phyloP scores from a whole-genome alignment of 108 stramenopile species.

The Fragilaria radians region DNA sequence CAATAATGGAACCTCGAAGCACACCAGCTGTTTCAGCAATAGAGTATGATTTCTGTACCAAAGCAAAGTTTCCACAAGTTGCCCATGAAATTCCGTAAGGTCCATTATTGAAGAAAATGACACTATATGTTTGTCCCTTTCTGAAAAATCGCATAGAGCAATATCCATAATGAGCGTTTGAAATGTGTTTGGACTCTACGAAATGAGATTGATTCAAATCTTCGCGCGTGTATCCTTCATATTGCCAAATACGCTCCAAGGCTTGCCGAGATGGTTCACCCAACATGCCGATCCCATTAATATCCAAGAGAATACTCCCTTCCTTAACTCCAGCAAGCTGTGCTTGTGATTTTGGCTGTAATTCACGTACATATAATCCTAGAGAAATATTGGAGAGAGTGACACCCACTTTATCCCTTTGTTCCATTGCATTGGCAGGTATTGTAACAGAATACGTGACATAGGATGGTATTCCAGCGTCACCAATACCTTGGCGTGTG shows the following conservation, averaged over 20 bases:
- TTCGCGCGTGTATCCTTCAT: conserved; percentile 43
- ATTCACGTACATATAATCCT: conserved; percentile 53
- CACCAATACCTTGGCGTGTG: conserved; percentile 35
- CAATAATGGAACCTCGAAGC: conserved; percentile 46
- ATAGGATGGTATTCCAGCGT: conserved; percentile 32
- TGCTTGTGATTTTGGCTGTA: conserved; percentile 46
- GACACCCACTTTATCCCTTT: conserved; percentile 39
- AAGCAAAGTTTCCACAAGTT: conserved; percentile 73
- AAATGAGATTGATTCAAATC: neutral
- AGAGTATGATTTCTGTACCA: conserved; percentile 39
- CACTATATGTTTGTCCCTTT: conserved; percentile 34
- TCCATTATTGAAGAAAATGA: conserved; percentile 38
- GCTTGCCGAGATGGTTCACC: conserved; percentile 64
- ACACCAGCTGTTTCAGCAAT: conserved; percentile 42
- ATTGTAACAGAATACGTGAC: conserved; percentile 30
- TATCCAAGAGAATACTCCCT: conserved; percentile 46
- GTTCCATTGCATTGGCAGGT: conserved; percentile 1
- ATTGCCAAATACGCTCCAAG: conserved; percentile 76
- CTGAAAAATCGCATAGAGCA: conserved; percentile 41
- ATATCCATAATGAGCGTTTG: conserved; percentile 16
- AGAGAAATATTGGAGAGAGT: conserved; percentile 59
- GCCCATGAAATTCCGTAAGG: conserved; percentile 73
- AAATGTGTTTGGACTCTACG: neutral
- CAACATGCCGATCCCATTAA: conserved; percentile 65
- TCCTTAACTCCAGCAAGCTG: conserved; percentile 44